Base-by-base conservation (phyloP, 2,329 filamentous ascomycete species). In the Microascus cirrosus region DNA sequence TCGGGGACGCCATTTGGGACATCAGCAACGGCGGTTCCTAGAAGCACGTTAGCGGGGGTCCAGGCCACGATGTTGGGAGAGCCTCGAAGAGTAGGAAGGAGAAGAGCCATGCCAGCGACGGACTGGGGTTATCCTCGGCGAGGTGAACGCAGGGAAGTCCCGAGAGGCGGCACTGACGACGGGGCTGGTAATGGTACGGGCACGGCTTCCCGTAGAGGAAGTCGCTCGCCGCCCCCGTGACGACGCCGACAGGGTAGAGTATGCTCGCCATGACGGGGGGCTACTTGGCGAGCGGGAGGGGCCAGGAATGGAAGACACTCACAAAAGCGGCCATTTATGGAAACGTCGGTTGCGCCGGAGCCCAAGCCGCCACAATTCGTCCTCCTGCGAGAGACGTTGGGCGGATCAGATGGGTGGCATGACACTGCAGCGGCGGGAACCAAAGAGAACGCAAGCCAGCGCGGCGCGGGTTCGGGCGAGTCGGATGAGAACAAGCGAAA, bases 11-110 rank as follows among this genome's bases (percentile, higher is more conserved):
- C 61, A 62, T 62, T 59, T 61, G 60, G 54, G 56, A 50, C 45
- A 22, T 24, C 45, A 62, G 60, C 61, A 60, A 62, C 57, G 61
- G 61, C 34, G 60, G 60, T 25, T 62, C 60, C 60, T 56, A 25
- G 51, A 53, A 10, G 42, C 36, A 22, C 54, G 36, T 53, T 58
- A 54, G 35, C 3, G 24, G 34, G 28, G 42, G 42, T 25, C 24
- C 13, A 45, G 45, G 24, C 8, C 1, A 4, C 8, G 24, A 45
- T 15, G 13, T 34, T 15, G 13, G 2, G 34, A 42, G 15, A 53
- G 36, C 18, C n/a, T 55, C n/a, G 55, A 24, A 18, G 54, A 55
- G 28, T 45, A 34, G 11, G 18, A 18, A 18, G 20, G 7, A 22
- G 45, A 22, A 24, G 45, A 22, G 45, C 20, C 45, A 24, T 50